Percentiles rank a stretch among this genome's conserved stretches.
These are phyloP conservation scores for Fraxinus americana DNA, from an alignment of 257 asterid genomes.

Conservation along the genomic window DNA sequence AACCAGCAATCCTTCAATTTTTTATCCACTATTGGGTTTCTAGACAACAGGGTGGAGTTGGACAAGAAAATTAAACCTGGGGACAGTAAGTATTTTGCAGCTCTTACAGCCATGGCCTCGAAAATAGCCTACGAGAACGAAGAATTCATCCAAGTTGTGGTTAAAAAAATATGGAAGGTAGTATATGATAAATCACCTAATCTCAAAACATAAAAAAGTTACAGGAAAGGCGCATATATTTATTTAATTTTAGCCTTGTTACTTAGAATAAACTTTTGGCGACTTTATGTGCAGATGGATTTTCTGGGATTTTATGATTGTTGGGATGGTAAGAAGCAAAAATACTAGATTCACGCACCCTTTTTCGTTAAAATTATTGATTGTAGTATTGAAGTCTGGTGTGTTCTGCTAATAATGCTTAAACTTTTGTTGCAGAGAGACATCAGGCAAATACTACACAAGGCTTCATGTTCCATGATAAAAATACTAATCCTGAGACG, in stretches of 20 bases:
- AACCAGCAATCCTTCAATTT: slow-evolving; percentile 29
- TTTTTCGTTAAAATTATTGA: neutral
- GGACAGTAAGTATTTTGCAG: slow-evolving; percentile 39
- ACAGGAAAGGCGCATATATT: too few species aligned
- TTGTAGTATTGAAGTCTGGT: neutral
- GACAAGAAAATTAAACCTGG: slow-evolving; percentile 50
- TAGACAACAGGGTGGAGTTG: slow-evolving; percentile 58
- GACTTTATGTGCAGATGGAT: slow-evolving; percentile 56
- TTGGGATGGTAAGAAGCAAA: slow-evolving; percentile 48
- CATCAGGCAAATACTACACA: slow-evolving; percentile 42
- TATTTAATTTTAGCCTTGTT: neutral
- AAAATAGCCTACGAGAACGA: slow-evolving; percentile 70
- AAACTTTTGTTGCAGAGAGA: slow-evolving; percentile 29
- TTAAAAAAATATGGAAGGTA: slow-evolving; percentile 68
- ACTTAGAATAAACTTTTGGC: neutral
- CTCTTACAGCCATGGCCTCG: slow-evolving; percentile 63
- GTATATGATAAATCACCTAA: neutral
- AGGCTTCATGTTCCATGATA: slow-evolving; percentile 47
- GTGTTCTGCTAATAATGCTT: neutral
- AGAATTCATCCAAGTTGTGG: slow-evolving; percentile 38
- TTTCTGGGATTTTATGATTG: slow-evolving; percentile 42
- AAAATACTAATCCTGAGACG: slow-evolving; percentile 18
- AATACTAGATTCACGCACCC: neutral
- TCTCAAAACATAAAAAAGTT: too few species aligned
- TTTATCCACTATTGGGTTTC: slow-evolving; percentile 45